phyloP scores from a whole-genome alignment of 2,329 filamentous ascomycete species.

The Metarhizium anisopliae region DNA sequence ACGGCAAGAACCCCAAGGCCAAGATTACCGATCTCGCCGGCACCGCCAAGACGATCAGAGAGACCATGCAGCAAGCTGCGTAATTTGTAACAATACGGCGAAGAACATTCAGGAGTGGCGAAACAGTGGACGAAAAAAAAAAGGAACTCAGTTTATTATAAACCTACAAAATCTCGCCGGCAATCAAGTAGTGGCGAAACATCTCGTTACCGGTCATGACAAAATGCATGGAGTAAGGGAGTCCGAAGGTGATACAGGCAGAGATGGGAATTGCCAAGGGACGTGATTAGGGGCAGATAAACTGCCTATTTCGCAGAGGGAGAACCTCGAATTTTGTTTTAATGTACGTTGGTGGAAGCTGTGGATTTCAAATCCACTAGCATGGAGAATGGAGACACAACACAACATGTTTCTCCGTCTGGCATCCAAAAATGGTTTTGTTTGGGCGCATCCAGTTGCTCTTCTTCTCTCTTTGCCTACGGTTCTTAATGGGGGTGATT shows the following conservation, averaged over 20 bases:
- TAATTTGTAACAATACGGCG: constrained; percentile 1
- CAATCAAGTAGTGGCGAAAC: background rate
- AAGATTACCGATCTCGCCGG: constrained; percentile 68
- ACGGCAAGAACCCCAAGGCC: constrained; percentile 56
- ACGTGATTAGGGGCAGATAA: background rate
- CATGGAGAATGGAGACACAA: background rate
- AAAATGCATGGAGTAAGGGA: background rate
- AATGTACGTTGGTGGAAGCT: background rate
- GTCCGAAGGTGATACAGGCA: background rate
- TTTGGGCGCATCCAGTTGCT: background rate
- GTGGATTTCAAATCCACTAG: background rate
- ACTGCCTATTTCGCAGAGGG: background rate
- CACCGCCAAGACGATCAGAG: constrained; percentile 36
- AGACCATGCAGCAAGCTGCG: constrained; percentile 10
- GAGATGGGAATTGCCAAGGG: background rate
- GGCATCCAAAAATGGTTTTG: background rate
- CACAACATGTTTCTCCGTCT: background rate
- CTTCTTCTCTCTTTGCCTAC: background rate
- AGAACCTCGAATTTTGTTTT: background rate
- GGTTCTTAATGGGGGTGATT: background rate
- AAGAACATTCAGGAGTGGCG: background rate
- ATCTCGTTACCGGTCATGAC: background rate
- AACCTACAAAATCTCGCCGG: background rate
- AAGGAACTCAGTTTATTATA: background rate
- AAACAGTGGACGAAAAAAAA: constrained; percentile 1